Conservation (phyloP, 257 asterid species). For the Solanum habrochaites region DNA sequence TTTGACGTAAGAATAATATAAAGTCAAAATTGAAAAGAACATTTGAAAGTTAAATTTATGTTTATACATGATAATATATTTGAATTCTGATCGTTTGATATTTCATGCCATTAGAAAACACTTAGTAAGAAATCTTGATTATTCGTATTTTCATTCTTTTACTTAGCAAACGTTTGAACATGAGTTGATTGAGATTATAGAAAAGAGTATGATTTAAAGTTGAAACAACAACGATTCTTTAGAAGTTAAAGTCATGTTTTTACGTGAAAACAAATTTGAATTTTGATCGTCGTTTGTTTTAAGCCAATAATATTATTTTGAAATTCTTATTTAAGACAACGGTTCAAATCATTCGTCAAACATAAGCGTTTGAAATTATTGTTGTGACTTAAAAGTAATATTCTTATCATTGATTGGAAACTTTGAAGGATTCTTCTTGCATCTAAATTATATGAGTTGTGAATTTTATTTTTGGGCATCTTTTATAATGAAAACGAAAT, state of each 20-base stretch:
- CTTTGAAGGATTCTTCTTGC: not conserved
- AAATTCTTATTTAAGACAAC: not conserved
- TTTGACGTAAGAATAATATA: not conserved
- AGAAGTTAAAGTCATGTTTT: not conserved
- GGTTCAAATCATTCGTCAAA: not conserved
- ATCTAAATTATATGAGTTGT: not conserved
- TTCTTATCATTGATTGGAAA: not conserved
- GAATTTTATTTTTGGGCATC: not conserved
- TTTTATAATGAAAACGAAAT: not conserved
- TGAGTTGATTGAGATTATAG: not conserved
- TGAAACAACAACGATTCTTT: not conserved
- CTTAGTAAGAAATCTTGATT: not conserved
- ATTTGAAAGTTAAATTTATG: not conserved
- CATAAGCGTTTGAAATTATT: not conserved
- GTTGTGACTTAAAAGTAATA: not conserved
- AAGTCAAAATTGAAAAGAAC: not conserved
- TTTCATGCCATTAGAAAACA: not conserved
- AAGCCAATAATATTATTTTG: not conserved
- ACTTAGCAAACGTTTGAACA: not conserved
- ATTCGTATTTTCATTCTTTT: not conserved
- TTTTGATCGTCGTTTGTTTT: not conserved
- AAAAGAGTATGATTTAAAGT: not conserved
- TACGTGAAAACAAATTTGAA: not conserved
- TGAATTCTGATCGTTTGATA: not conserved
- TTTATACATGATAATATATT: not conserved